phyloP scores from a whole-genome alignment of 2,329 filamentous ascomycete genomes.

The Grosmannia serpens region DNA sequence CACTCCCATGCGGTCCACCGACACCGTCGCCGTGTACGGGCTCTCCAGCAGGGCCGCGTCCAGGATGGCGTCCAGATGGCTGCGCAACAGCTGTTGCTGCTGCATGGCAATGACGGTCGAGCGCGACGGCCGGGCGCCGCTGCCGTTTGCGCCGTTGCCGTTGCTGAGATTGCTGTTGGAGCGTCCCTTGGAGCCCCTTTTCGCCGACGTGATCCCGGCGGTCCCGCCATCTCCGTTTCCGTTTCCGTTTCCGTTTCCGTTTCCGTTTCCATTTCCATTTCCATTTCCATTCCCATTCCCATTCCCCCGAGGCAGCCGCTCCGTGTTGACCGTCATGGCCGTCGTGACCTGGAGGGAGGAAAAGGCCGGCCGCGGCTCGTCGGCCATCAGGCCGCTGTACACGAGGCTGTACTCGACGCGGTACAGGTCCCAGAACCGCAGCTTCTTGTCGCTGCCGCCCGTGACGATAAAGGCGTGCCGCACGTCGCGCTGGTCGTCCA shows the following conservation, averaged over 20 bases:
- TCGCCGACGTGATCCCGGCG: too few relatives aligned
- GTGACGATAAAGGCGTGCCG: conserved; percentile 78
- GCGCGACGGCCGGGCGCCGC: conserved; percentile 42
- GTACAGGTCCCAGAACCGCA: conserved; percentile 86
- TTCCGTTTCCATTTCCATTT: too few relatives aligned
- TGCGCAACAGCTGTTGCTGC: conserved; percentile 75
- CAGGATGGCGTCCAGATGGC: conserved; percentile 76
- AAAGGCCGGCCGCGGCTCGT: conserved; percentile 66
- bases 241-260: too few relatives aligned
- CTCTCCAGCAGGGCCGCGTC: conserved; percentile 82
- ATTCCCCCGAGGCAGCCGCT: conserved; percentile 35
- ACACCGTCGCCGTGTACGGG: conserved; percentile 88
- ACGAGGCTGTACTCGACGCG: conserved; percentile 68
- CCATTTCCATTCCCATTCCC: conserved; percentile 13
- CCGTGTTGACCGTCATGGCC: conserved; percentile 54
- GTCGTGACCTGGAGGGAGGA: conserved; percentile 50
- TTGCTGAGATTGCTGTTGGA: conserved; percentile 12
- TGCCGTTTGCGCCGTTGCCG: conserved; percentile 12
- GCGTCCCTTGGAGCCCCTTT: too few relatives aligned
- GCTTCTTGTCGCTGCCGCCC: conserved; percentile 77
- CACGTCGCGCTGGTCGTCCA: conserved; percentile 51
- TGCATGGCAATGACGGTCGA: conserved; percentile 79
- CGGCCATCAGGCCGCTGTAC: conserved; percentile 63
- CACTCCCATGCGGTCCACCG: conserved; percentile 77
- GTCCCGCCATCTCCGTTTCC: too few relatives aligned